These are phyloP conservation scores for Mucor racemosus DNA, from an alignment of 371 early-diverging fungal genomes.

Conservation along the genomic window DNA sequence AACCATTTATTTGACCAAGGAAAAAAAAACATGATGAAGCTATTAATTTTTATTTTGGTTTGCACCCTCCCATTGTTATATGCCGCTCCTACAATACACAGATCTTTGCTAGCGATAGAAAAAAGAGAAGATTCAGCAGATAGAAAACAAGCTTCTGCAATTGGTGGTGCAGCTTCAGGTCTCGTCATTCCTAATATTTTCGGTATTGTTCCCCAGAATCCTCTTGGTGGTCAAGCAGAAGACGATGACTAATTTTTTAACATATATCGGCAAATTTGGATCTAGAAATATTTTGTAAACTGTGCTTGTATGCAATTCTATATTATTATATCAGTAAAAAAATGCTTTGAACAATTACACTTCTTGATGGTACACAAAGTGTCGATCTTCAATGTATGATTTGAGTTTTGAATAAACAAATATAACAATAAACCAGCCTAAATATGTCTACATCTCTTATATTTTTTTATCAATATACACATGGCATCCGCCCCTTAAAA, in stretches of 20 bases:
- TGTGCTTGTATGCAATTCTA: not conserved
- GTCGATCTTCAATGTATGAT: not conserved
- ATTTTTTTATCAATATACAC: too few species aligned
- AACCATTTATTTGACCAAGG: too few species aligned
- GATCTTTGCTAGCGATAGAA: not conserved
- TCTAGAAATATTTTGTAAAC: not conserved
- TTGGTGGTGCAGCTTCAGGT: conserved; percentile 7
- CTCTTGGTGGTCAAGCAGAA: conserved; percentile 10
- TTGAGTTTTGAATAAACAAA: too few species aligned
- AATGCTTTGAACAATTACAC: not conserved
- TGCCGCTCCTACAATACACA: not conserved
- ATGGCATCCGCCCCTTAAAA: too few species aligned
- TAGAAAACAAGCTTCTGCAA: conserved; percentile 6
- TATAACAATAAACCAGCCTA: too few species aligned
- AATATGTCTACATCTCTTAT: too few species aligned
- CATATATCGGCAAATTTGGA: not conserved
- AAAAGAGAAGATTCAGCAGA: conserved; percentile 15
- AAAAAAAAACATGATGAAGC: not conserved
- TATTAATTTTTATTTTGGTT: not conserved
- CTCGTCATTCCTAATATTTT: conserved; percentile 2
- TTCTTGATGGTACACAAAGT: not conserved
- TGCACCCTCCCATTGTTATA: not conserved
- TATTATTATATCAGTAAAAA: not conserved
- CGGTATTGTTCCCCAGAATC: conserved; percentile 1
- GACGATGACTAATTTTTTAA: conserved; percentile 3